These are phyloP conservation scores for Candida germanica DNA, from an alignment of 805 yeast genomes.

Conservation along the genomic window DNA sequence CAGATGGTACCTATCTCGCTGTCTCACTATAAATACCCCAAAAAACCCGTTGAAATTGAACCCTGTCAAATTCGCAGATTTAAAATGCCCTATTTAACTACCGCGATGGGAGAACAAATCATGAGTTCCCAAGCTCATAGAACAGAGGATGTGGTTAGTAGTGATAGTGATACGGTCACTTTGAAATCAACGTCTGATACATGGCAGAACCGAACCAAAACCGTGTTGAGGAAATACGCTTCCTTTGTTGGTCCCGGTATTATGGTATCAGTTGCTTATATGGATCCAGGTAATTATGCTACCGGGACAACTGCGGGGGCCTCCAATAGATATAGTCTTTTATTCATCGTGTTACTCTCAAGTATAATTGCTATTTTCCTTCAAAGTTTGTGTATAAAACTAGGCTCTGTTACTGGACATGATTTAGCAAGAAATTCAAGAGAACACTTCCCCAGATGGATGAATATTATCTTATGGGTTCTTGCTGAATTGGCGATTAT, in stretches of 20 bases:
- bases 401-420: slow-evolving; percentile 49
- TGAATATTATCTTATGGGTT: slow-evolving; percentile 37
- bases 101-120: not conserved
- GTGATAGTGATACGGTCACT: not conserved
- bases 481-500: slow-evolving; percentile 48
- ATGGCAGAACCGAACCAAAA: not conserved
- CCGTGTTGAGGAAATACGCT: slow-evolving; percentile 28
- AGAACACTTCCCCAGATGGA: slow-evolving; percentile 36
- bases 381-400: slow-evolving; percentile 42
- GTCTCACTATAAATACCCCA: no score
- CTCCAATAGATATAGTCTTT: slow-evolving; percentile 37
- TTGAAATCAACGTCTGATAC: not conserved
- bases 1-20: no score
- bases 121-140: not conserved
- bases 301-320: slow-evolving; percentile 50
- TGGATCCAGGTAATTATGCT: slow-evolving; percentile 54
- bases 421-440: slow-evolving; percentile 46
- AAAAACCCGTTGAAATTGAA: no score
- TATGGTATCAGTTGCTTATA: slow-evolving; percentile 48
- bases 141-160: no score
- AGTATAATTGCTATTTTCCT: slow-evolving; percentile 46
- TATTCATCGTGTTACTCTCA: slow-evolving; percentile 42
- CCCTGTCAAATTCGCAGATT: not conserved
- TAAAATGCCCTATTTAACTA: not conserved
- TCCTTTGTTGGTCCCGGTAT: slow-evolving; percentile 46